Base-by-base conservation (phyloP, 768 basidiomycete species). In the Neoboletus brunneissimus region DNA sequence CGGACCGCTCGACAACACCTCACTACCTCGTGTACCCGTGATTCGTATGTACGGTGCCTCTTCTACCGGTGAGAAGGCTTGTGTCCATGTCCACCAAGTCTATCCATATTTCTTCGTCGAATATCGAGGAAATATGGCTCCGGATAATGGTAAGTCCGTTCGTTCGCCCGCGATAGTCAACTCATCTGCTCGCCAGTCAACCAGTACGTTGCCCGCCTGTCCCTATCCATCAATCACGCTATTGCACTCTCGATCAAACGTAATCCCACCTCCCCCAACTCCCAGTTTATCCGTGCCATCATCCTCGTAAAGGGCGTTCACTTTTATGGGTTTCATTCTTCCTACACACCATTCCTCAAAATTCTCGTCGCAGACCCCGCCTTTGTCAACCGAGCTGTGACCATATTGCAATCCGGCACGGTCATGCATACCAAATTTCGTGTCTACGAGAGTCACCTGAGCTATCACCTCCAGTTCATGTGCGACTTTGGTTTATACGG, bases 401-500 rank as follows among this genome's bases (percentile, higher is more conserved):
- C 90, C 22, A 84, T 97, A 54, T 72, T 97, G 58, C 85, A 86
- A 55, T 88, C 90, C 11, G 93, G 93, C 32, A 84, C 85, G 2
- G 81, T 99, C 35, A 87, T 97, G 84, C 77, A 80, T 31, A 88
- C 85, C 25, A 82, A 82, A 29, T 94, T 91, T 73, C 78, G 80
- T 46, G 81, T 91, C 12, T 97, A 85, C 70, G 97, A 98, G 72
- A 90, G 87, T 58, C 96, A 99, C 74, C 78, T 98, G 67, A 88
- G 85, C 66, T 97, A 85, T 70, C 73, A 85, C 25, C 78, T 98
- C 35, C 95, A 98, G 73, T 97, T 98, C 74, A 80, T 98, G 82
- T 88, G 87, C 70, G 96, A 99, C 74, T 94, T 91, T 67, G 93
- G 92, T 55, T 78, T 98, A 25, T 96, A 94, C 64, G 96, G 96